These are phyloP conservation scores for Coleophoma crateriformis DNA, from an alignment of 2,329 filamentous ascomycete species.

Conservation along the genomic window DNA sequence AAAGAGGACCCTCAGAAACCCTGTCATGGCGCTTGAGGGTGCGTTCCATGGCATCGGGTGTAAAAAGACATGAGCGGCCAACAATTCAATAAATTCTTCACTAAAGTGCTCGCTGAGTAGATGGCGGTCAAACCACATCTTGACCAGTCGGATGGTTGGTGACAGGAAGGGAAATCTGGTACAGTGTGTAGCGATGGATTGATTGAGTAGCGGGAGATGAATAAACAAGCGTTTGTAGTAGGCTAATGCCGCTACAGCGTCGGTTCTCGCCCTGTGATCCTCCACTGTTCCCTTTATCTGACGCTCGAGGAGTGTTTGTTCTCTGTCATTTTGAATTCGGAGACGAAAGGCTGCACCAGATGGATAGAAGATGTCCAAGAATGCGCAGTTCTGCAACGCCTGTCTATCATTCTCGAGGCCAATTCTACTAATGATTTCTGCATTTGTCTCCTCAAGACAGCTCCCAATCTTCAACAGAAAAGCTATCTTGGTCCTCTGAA, in stretches of 20 bases:
- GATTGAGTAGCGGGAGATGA: constrained; percentile 71
- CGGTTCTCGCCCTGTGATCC: constrained; percentile 60
- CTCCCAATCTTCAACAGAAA: constrained; percentile 66
- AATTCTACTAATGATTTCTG: constrained; percentile 59
- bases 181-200: constrained; percentile 73
- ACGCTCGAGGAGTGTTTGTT: constrained; percentile 75
- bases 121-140: constrained; percentile 85
- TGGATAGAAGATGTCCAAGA: constrained; percentile 74
- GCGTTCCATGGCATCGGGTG: constrained; percentile 74
- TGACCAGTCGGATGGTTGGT: constrained; percentile 75
- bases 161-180: constrained; percentile 78
- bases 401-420: constrained; percentile 73
- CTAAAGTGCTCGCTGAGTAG: constrained; percentile 71
- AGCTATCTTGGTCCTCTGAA: constrained; percentile 90
- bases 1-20: constrained; percentile 74
- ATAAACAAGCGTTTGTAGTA: constrained; percentile 66
- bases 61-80: constrained; percentile 73
- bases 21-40: constrained; percentile 72
- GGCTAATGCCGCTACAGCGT: constrained; percentile 64
- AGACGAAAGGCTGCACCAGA: constrained; percentile 73
- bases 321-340: constrained; percentile 83
- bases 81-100: constrained; percentile 78
- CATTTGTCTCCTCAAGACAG: constrained; percentile 57
- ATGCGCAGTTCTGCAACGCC: constrained; percentile 70
- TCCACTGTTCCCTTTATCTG: constrained; percentile 68